These are phyloP conservation scores for Candida corydali DNA, from an alignment of 805 yeast genomes.

Conservation along the genomic window DNA sequence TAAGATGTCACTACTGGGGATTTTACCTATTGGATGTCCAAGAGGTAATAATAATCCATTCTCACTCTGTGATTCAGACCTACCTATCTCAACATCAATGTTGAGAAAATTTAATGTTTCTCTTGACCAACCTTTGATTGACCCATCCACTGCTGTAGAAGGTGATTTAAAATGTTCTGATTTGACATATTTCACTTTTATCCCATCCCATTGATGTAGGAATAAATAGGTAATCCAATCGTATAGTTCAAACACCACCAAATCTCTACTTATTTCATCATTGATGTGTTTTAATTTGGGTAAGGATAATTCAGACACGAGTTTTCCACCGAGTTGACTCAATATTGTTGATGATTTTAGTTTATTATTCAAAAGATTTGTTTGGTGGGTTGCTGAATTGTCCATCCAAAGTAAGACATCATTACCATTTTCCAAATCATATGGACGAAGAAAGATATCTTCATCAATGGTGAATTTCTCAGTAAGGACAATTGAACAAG, in stretches of 20 bases:
- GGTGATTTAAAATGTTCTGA: background rate
- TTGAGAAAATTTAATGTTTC: constrained; percentile 20
- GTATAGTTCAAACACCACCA: constrained; percentile 48
- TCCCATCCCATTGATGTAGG: constrained; percentile 15
- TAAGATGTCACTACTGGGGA: background rate
- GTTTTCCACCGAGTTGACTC: constrained; percentile 36
- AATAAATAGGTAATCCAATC: constrained; percentile 39
- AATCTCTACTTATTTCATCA: constrained; percentile 15
- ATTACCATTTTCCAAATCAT: constrained; percentile 20
- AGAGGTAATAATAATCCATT: constrained; percentile 8
- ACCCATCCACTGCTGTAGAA: constrained; percentile 49
- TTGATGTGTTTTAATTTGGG: constrained; percentile 46
- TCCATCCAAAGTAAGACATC: constrained; percentile 63
- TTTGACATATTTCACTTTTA: constrained; percentile 6
- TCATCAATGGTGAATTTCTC: constrained; percentile 13
- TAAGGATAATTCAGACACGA: constrained; percentile 56
- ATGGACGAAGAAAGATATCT: constrained; percentile 26
- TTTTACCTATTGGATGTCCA: constrained; percentile 19
- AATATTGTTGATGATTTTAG: constrained; percentile 16
- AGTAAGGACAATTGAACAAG: constrained; percentile 55
- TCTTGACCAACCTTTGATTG: constrained; percentile 50
- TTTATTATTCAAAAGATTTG: constrained; percentile 21
- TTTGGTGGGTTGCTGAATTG: constrained; percentile 29
- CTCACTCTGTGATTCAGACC: constrained; percentile 15
- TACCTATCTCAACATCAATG: constrained; percentile 24